These are phyloP conservation scores for Aspergillus intermedius DNA, from an alignment of 2,329 filamentous ascomycete genomes.

Conservation along the genomic window DNA sequence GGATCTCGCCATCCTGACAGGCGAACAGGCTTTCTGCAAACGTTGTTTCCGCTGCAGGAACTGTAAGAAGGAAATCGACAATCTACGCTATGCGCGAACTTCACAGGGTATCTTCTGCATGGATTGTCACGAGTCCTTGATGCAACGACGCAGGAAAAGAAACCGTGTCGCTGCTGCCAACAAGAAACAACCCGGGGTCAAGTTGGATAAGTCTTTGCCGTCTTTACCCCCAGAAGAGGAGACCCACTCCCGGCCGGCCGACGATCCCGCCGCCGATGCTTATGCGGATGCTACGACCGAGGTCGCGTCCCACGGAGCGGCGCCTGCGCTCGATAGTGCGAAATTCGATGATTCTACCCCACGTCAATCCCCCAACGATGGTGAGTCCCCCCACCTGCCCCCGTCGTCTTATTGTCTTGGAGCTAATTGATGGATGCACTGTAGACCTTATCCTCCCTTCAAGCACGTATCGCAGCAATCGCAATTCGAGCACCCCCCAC, in stretches of 20 bases:
- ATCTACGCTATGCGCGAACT: constrained; percentile 91
- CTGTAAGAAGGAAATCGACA: constrained; percentile 98
- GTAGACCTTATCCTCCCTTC: constrained; percentile 63
- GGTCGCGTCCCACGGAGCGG: constrained; percentile 13
- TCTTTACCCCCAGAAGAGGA: constrained; percentile 72
- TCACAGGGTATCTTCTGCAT: constrained; percentile 99
- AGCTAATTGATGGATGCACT: neutral
- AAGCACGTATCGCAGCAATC: constrained; percentile 69
- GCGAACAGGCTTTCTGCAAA: constrained; percentile 95
- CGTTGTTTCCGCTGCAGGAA: constrained; percentile 96
- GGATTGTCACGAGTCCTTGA: constrained; percentile 94
- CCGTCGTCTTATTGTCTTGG: neutral
- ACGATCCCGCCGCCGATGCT: constrained; percentile 53
- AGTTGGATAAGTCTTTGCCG: constrained; percentile 85
- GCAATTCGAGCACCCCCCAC: constrained; percentile 62
- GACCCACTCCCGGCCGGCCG: constrained; percentile 52
- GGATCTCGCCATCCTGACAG: constrained; percentile 92
- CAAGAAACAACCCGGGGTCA: constrained; percentile 44
- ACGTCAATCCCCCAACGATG: constrained; percentile 24
- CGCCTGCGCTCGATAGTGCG: constrained; percentile 17
- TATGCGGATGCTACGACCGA: constrained; percentile 53
- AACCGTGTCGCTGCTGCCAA: constrained; percentile 53
- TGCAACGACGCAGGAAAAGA: constrained; percentile 83
- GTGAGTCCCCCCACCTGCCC: constrained; percentile 12
- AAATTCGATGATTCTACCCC: constrained; percentile 19